These are phyloP conservation scores for Hericium rajendrae DNA, from an alignment of 768 basidiomycete species.

Conservation along the genomic window DNA sequence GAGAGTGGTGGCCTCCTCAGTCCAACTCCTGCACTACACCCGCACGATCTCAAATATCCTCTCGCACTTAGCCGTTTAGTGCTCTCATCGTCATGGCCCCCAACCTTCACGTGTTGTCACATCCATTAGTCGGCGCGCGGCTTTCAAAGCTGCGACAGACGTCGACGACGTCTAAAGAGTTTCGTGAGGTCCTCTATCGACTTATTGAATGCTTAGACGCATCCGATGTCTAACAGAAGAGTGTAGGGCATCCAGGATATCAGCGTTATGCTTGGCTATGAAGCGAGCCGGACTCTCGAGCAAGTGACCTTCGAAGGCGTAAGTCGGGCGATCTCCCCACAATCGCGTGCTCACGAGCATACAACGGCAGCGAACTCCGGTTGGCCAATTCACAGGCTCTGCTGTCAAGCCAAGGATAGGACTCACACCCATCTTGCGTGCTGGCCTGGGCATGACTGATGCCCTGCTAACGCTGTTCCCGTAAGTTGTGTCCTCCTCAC, in stretches of 20 bases:
- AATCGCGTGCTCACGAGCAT: not conserved
- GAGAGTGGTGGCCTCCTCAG: not conserved
- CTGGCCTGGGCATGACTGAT: conserved; percentile 90
- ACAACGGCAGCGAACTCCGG: conserved; percentile 50
- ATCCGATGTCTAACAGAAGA: not conserved
- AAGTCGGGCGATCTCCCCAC: conserved; percentile 17
- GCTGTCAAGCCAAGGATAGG: conserved; percentile 71
- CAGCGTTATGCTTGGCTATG: conserved; percentile 72
- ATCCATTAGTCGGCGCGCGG: conserved; percentile 13
- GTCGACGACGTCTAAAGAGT: conserved; percentile 13
- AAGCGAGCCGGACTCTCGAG: conserved; percentile 64
- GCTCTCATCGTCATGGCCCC: conserved; percentile 1
- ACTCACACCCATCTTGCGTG: conserved; percentile 84
- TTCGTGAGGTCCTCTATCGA: conserved; percentile 9
- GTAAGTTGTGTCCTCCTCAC: conserved; percentile 32
- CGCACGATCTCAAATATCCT: not conserved
- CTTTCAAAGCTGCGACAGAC: conserved; percentile 10
- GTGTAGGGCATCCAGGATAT: conserved; percentile 63
- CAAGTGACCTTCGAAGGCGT: conserved; percentile 58
- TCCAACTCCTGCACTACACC: not conserved
- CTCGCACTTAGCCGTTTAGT: not conserved
- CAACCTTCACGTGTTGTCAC: conserved; percentile 10
- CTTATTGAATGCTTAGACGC: not conserved
- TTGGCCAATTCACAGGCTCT: conserved; percentile 71
- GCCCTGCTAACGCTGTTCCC: conserved; percentile 81